Evolutionary conservation across 2,329 filamentous ascomycete species (phyloP).

Genomic region (Trichoderma sp.): DNA sequence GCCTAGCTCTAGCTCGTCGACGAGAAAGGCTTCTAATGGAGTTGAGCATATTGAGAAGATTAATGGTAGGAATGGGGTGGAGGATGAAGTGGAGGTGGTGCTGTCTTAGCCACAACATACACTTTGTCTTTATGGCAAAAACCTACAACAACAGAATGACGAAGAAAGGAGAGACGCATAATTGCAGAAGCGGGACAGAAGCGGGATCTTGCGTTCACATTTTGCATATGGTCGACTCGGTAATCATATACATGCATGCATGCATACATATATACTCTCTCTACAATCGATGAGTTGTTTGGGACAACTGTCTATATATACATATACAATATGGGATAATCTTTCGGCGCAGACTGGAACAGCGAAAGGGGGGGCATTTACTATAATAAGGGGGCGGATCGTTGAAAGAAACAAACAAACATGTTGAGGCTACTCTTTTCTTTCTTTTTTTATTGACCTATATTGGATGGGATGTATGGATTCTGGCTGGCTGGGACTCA

Average conservation of each 20-base stretch:
- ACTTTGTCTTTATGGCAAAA: not conserved
- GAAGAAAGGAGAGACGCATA: not conserved
- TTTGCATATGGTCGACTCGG: not conserved
- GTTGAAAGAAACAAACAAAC: not conserved
- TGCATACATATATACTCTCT: not conserved
- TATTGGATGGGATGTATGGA: not conserved
- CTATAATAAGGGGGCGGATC: not conserved
- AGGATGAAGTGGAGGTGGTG: not conserved
- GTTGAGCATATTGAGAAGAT: constrained; percentile 19
- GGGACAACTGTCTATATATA: not conserved
- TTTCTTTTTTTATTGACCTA: not conserved
- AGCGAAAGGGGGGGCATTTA: not conserved
- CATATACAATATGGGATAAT: constrained; percentile 9
- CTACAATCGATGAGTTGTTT: not conserved
- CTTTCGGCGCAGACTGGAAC: constrained; percentile 7
- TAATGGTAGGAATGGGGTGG: not conserved
- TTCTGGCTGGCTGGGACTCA: not conserved
- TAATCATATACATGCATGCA: not conserved
- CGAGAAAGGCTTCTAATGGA: not conserved
- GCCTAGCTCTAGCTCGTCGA: constrained; percentile 7
- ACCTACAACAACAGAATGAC: not conserved
- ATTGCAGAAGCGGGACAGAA: not conserved
- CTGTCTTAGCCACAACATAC: not conserved
- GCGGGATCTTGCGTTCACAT: not conserved
- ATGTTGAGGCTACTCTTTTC: not conserved